Conservation (phyloP, 2,329 filamentous ascomycete genomes). For the Gnomoniopsis smithogilvyi region DNA sequence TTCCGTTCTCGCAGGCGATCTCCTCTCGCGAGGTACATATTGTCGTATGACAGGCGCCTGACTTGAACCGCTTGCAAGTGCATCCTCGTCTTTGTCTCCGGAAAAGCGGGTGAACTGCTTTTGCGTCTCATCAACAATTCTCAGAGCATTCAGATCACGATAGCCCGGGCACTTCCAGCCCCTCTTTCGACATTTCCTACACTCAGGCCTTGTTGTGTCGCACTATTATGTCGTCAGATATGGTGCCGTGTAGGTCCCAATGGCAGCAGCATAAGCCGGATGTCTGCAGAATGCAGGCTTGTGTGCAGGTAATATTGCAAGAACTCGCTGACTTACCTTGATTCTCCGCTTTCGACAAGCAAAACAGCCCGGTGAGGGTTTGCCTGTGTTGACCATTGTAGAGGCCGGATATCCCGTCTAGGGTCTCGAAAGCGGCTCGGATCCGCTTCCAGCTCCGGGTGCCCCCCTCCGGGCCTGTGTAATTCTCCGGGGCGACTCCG, state of each 20-base stretch:
- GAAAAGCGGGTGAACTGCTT: conserved; percentile 18
- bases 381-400: conserved; percentile 18
- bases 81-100: conserved; percentile 13
- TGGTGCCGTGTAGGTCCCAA: background rate
- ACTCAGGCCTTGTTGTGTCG: conserved; percentile 17
- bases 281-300: background rate
- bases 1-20: background rate
- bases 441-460: background rate
- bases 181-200: conserved; percentile 17
- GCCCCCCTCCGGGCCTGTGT: background rate
- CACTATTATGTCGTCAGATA: conserved; percentile 3
- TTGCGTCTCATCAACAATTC: conserved; percentile 19
- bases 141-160: conserved; percentile 17
- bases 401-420: background rate
- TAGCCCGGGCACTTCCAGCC: conserved; percentile 19
- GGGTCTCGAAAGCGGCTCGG: background rate
- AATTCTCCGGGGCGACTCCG: background rate
- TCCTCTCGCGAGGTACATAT: background rate
- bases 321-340: conserved; percentile 10
- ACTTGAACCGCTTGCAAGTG: conserved; percentile 1
- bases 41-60: conserved; percentile 1
- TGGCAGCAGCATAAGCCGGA: background rate
- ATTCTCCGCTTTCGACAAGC: conserved; percentile 17
- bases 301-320: no score
- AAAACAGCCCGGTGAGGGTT: conserved; percentile 18